phyloP scores from a whole-genome alignment of 768 basidiomycete genomes.

The Russula vinacea region DNA sequence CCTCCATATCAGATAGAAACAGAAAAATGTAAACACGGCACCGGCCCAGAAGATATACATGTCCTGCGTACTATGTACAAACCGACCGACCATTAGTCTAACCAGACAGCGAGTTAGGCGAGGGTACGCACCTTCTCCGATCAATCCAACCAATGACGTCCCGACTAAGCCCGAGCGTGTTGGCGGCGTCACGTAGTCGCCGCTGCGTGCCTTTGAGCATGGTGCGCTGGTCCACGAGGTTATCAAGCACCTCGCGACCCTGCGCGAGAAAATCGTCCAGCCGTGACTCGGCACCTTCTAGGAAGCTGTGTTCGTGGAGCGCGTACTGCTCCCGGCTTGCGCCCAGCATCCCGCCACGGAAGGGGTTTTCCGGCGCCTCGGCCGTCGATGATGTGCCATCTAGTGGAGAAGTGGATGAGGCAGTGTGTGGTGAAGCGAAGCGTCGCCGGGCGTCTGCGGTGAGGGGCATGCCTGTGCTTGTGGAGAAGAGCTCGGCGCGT shows the following conservation, averaged over 20 bases:
- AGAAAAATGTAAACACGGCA: constrained; percentile 83
- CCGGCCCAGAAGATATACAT: constrained; percentile 91
- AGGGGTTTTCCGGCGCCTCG: constrained; percentile 76
- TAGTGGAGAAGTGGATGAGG: constrained; percentile 11
- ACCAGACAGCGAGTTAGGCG: not conserved
- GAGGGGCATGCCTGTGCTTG: constrained; percentile 32
- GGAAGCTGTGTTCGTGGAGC: constrained; percentile 83
- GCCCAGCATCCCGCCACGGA: constrained; percentile 55
- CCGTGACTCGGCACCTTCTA: constrained; percentile 74
- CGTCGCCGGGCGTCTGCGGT: constrained; percentile 57
- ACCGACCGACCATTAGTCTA: not conserved
- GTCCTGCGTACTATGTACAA: constrained; percentile 73
- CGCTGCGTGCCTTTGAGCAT: constrained; percentile 94
- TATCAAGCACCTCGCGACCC: constrained; percentile 87
- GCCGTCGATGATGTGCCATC: constrained; percentile 31
- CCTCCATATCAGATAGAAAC: constrained; percentile 90
- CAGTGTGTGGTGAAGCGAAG: constrained; percentile 40
- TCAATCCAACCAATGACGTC: constrained; percentile 98
- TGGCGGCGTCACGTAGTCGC: constrained; percentile 83
- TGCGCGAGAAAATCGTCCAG: constrained; percentile 92
- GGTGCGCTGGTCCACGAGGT: constrained; percentile 87
- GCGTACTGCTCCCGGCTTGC: constrained; percentile 72
- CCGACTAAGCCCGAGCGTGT: constrained; percentile 89
- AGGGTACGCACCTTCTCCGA: constrained; percentile 68
- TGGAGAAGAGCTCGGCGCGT: constrained; percentile 63